Base-by-base conservation (phyloP, 2,329 filamentous ascomycete genomes). In the Aspergillus pseudonomiae region DNA sequence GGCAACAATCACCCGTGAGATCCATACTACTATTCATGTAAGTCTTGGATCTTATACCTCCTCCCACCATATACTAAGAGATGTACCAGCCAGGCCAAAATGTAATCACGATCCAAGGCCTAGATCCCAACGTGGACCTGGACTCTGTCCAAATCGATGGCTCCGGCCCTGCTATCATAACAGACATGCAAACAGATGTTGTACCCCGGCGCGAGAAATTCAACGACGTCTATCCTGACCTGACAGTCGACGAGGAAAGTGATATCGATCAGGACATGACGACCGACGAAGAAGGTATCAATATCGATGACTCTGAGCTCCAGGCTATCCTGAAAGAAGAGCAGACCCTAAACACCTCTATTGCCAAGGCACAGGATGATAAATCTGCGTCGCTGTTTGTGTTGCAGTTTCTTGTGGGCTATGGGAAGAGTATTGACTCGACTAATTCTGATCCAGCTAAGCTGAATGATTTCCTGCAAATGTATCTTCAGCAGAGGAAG, bases 121-220 rank as follows among this genome's bases (percentile, higher is more conserved):
- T 88, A 43, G 82, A 85, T 9, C 83, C 84, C 3, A 82, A 80
- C 1, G 79, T 84, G 10, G 83, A 87, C 68, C 80, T 85, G 69
- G 79, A 85, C 67, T 86, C 84, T 11, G 84, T 89, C 75, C 87
- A 86, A 67, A 82, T 89, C 39, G 85, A 88, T 67, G 86, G 86
- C 55, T 82, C 81, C 58, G 85, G 86, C 24, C 73, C 81, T 0
- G 86, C 85, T 10, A 83, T 83, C 57, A 86, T 89, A 69, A 85
- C 84, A 12, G 87, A 91, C 70, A 88, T 91, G 65, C 82, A 84
- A 10, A 83, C 89, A 48, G 84, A 89, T 63, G 77, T 85, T 9
- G 77, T 89, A 16, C 82, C 83, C 1, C 88, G 88, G 66, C 79
- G 77, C 16, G 83, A 87, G 36, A 77, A 80, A 28, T 88, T 86